Base-by-base conservation (phyloP, 164 flowering plant genomes). In the Pachysandra terminalis region DNA sequence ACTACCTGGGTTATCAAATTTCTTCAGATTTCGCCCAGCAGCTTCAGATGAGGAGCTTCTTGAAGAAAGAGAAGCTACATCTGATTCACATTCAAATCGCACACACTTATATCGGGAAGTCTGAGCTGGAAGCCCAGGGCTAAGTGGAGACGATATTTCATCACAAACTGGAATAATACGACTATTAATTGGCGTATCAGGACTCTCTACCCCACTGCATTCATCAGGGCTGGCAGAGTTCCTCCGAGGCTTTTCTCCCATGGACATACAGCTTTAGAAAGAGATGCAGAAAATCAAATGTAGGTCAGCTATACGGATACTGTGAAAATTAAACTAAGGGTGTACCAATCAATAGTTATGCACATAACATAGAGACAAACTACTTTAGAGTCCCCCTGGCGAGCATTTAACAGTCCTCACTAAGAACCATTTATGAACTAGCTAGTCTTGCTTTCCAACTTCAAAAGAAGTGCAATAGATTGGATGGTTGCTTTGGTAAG, bases 21-120 rank as follows among this genome's bases (percentile, higher is more conserved):
- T 72, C 68, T 74, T 73, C 27, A 56, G 37, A 63, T 23, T 28
- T 45, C 59, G 66, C 22, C 71, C 65, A 55, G 7, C 28, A 71
- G 53, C 54, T 61, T 64, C 79, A 56, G 79, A 70, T 61, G 83
- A 74, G 65, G 71, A 74, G 45, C 69, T 66, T 66, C 58, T 62
- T n/a, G 80, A 77, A 35, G 86, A 73, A 69, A 68, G 64, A n/a
- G 61, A 52, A 16, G 66, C 67, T 25, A n/a, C 41, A 58, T 83
- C 79, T 22, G 61, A 25, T 24, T 86, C 89, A 63, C 84, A 77
- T 25, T 85, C 86, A 75, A 90, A 93, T 17, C 83, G 90, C 63
- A 93, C 96, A 51, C 84, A 81, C 67, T 83, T 89, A 69, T 68
- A 81, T 73, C 78, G 81, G 54, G 56, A 65, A 56, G 55, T 71